phyloP scores from a whole-genome alignment of 345 rosid genomes.

The Euphorbia lathyris region DNA sequence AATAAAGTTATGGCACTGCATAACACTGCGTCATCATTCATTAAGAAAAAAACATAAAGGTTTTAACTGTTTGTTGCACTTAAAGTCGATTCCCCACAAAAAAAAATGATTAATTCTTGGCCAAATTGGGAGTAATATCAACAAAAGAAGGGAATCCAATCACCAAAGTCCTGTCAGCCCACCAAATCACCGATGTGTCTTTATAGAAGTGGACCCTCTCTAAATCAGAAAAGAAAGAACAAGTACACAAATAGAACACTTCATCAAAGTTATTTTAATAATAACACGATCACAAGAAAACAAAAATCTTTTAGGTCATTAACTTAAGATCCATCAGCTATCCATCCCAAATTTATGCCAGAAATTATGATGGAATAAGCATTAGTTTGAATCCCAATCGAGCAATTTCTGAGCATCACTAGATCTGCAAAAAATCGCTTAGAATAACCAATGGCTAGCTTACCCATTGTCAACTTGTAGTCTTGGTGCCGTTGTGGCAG shows the following conservation, averaged over 20 bases:
- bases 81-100: not conserved
- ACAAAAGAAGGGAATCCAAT: not conserved
- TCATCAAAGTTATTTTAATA: not conserved
- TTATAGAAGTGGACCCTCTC: not conserved
- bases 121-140: not conserved
- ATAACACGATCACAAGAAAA: not conserved
- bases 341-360: not conserved
- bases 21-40: not conserved
- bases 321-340: not conserved
- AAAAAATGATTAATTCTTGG: not conserved
- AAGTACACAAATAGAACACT: not conserved
- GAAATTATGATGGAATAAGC: not conserved
- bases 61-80: not conserved
- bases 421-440: not conserved
- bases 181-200: not conserved
- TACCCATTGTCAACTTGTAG: slow-evolving; percentile 95
- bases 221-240: not conserved
- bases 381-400: not conserved
- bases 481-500: slow-evolving; percentile 97
- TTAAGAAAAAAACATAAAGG: not conserved
- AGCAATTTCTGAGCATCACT: not conserved
- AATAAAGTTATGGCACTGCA: not conserved
- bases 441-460: slow-evolving; percentile 21
- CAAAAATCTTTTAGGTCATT: not conserved
- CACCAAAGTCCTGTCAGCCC: not conserved